Base-by-base conservation (phyloP, 345 rosid genomes). In the Luvunga scandens region DNA sequence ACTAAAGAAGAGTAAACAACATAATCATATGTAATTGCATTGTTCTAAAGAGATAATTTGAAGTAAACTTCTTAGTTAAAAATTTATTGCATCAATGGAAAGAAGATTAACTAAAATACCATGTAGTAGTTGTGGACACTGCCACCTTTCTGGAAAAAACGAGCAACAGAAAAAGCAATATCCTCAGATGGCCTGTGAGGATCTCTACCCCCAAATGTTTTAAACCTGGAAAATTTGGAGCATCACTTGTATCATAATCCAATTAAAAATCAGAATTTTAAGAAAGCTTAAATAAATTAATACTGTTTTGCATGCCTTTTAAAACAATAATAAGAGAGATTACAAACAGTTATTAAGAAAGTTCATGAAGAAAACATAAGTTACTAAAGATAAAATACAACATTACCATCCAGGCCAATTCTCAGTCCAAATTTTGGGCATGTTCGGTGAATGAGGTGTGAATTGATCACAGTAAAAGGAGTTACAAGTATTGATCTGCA, bases 361-460 rank as follows among this genome's bases (percentile, higher is more conserved):
- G 68, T 16, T 28, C 48, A 66, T 9, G 13, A 57, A 55, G 53
- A 66, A 28, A 59, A 57, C 25, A 56, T 25, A 33, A 71, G 21
- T 25, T 60, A 42, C 14, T 7, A 68, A 60, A 65, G 3, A 7
- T 22, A 18, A 72, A 81, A 53, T 42, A 75, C 27, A 83, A 59
- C 8, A 69, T 87, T 91, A 95, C 99, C 98, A 95, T 89, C 98
- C 97, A 84, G 98, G 96, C 99, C 99, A 95, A 79, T 95, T 93
- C 87, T 95, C 98, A 53, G 99, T 95, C 98, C 99, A 95, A 24
- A 95, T 87, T 79, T 92, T 95, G 22, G 99, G 99, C 83, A 89
- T 92, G 87, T 87, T 87, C 1, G 94, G 95, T 68, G 86, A 83
- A 80, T 88, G 90, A 53, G 98, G 97, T 77, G 82, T 88, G 82